phyloP scores from a whole-genome alignment of 2,329 filamentous ascomycete genomes.

The Epichloe coenophiala region DNA sequence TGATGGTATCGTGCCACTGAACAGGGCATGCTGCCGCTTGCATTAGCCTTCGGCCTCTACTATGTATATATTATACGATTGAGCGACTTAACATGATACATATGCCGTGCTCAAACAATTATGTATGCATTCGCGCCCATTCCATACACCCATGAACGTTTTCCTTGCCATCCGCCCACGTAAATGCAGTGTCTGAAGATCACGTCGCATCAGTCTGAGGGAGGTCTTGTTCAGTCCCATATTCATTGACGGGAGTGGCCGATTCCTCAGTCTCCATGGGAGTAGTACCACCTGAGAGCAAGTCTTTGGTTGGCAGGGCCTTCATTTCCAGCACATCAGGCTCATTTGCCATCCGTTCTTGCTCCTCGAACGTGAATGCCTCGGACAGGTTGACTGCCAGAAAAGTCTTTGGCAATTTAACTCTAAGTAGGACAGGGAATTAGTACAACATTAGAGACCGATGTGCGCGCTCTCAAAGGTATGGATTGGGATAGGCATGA shows the following conservation, averaged over 20 bases:
- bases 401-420: slow-evolving; percentile 54
- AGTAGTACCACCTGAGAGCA: slow-evolving; percentile 8
- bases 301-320: slow-evolving; percentile 17
- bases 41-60: too few relatives aligned
- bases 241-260: background rate
- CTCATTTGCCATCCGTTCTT: slow-evolving; percentile 37
- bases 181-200: background rate
- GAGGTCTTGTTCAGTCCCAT: background rate
- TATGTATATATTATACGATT: too few relatives aligned
- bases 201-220: background rate
- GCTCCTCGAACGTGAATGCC: slow-evolving; percentile 45
- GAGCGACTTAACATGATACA: too few relatives aligned
- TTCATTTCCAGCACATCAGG: slow-evolving; percentile 35
- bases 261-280: background rate
- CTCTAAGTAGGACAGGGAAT: slow-evolving; percentile 24
- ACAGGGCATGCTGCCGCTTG: too few relatives aligned
- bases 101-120: background rate
- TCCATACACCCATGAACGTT: background rate
- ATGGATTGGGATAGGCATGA: slow-evolving; percentile 4
- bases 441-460: background rate
- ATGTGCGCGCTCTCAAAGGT: background rate
- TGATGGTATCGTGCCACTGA: too few relatives aligned
- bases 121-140: background rate
- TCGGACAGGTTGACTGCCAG: slow-evolving; percentile 51
- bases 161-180: background rate